Conservation (phyloP, 2,329 filamentous ascomycete genomes). For the Fusarium sublunatum region DNA sequence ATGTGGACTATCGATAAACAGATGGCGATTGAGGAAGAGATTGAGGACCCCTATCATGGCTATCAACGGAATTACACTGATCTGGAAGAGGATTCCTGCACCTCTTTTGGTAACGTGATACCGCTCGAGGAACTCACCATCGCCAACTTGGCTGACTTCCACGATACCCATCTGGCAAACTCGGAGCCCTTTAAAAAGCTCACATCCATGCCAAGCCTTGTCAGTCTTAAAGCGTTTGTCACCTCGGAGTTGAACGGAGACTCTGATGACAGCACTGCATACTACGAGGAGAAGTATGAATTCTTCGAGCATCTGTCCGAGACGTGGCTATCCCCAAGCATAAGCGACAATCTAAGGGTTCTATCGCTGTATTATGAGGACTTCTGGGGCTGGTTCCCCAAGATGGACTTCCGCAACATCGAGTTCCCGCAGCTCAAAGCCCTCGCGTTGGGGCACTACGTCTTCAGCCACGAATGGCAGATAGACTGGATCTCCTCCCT, state of each 20-base stretch:
- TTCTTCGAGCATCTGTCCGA: constrained; percentile 35
- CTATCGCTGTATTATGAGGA: constrained; percentile 52
- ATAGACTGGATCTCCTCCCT: constrained; percentile 59
- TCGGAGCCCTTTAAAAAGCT: constrained; percentile 21
- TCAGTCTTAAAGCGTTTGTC: constrained; percentile 19
- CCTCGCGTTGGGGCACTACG: constrained; percentile 54
- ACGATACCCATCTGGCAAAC: background rate
- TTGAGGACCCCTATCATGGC: background rate
- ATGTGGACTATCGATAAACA: constrained; percentile 15
- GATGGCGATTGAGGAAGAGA: constrained; percentile 5
- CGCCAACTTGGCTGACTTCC: constrained; percentile 18
- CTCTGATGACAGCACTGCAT: background rate
- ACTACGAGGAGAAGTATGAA: constrained; percentile 24
- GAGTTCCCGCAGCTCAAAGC: constrained; percentile 54
- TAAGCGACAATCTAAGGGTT: constrained; percentile 43
- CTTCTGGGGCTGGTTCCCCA: constrained; percentile 55
- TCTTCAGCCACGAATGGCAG: constrained; percentile 58
- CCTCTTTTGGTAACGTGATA: background rate
- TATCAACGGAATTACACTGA: background rate
- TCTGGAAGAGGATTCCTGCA: background rate
- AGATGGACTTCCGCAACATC: constrained; percentile 49
- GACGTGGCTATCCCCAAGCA: constrained; percentile 21
- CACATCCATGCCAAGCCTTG: background rate
- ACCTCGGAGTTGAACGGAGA: background rate
- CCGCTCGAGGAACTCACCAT: constrained; percentile 23